A percentile compares a stretch with the other conserved stretches of the same genome.
Evolutionary conservation across 345 rosid species (phyloP).

Genomic region (Ailanthus altissimus): DNA sequence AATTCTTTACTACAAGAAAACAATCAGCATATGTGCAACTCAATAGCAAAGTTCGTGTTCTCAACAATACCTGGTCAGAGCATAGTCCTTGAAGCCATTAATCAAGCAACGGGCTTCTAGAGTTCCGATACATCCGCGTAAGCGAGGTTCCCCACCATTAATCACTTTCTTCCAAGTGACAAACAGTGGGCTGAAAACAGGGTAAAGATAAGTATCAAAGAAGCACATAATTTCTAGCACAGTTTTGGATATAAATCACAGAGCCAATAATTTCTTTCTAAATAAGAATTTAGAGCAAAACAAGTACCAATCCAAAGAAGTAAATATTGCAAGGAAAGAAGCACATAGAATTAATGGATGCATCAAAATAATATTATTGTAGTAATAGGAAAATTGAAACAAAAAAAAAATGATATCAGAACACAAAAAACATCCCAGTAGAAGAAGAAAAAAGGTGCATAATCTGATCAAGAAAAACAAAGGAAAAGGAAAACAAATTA

Average conservation of each 20-base stretch:
- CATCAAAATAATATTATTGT: background rate
- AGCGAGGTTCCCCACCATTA: conserved; percentile 87
- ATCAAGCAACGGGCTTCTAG: conserved; percentile 83
- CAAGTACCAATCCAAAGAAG: background rate
- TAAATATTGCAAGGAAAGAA: background rate
- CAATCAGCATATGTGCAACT: background rate
- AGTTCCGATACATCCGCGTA: conserved; percentile 99
- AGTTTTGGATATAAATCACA: background rate
- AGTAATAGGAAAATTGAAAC: background rate
- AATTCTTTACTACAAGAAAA: conserved; percentile 1
- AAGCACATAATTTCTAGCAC: background rate
- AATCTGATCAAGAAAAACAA: background rate
- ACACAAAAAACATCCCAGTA: background rate
- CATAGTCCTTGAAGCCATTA: conserved; percentile 89
- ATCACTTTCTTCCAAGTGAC: conserved; percentile 96
- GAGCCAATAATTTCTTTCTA: background rate
- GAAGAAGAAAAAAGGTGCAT: background rate
- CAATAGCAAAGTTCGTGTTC: conserved; percentile 13
- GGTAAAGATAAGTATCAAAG: conserved; percentile 19
- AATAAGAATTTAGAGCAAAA: background rate
- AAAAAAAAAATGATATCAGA: background rate
- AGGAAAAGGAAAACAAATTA: background rate
- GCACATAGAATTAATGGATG: background rate
- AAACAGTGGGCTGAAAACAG: conserved; percentile 77
- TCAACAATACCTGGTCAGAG: conserved; percentile 75